These are phyloP conservation scores for Maudiozyma serrabonitensis DNA, from an alignment of 805 yeast genomes.

Conservation along the genomic window DNA sequence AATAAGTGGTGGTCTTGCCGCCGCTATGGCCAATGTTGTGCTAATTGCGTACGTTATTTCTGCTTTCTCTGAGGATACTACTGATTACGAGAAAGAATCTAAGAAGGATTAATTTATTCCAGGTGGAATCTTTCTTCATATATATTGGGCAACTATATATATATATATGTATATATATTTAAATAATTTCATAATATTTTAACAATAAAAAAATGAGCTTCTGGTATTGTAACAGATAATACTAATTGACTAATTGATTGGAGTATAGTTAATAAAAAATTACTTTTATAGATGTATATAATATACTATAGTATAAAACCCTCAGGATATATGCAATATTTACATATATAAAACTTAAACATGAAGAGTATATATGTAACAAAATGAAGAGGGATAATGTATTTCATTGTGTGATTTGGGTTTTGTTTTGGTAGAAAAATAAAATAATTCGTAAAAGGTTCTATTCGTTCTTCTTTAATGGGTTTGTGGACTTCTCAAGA, in stretches of 20 bases:
- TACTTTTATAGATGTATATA: not conserved
- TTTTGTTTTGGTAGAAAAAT: not conserved
- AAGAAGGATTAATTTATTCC: constrained; percentile 31
- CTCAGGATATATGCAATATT: not conserved
- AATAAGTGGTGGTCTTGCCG: constrained; percentile 73
- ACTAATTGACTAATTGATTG: too few species aligned
- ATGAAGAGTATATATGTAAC: not conserved
- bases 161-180: not conserved
- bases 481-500: constrained; percentile 47
- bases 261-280: not conserved
- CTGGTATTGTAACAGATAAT: too few species aligned
- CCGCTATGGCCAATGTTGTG: constrained; percentile 64
- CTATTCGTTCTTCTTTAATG: constrained; percentile 24
- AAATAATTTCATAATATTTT: not conserved
- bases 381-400: not conserved
- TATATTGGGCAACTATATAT: too few species aligned
- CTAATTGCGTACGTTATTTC: constrained; percentile 62
- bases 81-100: constrained; percentile 23
- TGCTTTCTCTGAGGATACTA: constrained; percentile 61
- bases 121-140: too few species aligned
- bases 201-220: too few species aligned
- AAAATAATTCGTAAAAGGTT: not conserved
- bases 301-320: not conserved
- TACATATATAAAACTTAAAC: too few species aligned
- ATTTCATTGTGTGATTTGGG: not conserved